These are phyloP conservation scores for Pichiaceae sp. DNA, from an alignment of 1,139 yeast species.

Conservation along the genomic window DNA sequence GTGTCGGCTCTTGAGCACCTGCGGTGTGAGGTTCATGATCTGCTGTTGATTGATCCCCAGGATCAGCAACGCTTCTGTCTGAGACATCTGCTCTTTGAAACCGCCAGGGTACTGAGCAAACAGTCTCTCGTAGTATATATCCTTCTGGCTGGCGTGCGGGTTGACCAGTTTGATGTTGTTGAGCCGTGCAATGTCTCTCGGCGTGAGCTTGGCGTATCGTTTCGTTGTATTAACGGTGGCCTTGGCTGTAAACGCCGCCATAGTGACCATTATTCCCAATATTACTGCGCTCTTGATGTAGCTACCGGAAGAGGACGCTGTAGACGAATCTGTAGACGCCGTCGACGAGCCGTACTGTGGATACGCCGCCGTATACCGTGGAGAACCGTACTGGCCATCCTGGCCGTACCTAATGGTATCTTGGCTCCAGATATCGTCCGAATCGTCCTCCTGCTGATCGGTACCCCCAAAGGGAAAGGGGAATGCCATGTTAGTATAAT, in stretches of 20 bases:
- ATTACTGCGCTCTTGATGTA: conserved; percentile 36
- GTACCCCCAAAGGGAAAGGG: neutral
- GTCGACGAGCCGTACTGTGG: neutral
- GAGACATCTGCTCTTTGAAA: conserved; percentile 46
- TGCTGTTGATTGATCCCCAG: conserved; percentile 48
- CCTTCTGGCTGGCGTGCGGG: conserved; percentile 4
- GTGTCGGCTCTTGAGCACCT: conserved; percentile 45
- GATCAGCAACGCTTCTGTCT: conserved; percentile 49
- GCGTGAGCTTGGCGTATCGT: conserved; percentile 37
- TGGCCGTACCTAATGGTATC: neutral
- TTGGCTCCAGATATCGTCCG: neutral
- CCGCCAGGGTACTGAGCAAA: conserved; percentile 43
- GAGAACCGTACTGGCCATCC: neutral
- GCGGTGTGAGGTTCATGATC: conserved; percentile 34
- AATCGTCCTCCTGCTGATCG: neutral
- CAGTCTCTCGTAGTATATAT: conserved; percentile 15
- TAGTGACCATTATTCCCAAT: conserved; percentile 49
- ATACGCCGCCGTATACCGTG: no score
- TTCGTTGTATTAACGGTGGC: conserved; percentile 39
- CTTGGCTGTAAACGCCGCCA: conserved; percentile 43
- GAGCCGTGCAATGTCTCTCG: conserved; percentile 47
- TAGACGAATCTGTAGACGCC: neutral
- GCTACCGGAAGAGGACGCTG: neutral
- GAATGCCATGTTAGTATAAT: neutral
- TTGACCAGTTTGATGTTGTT: conserved; percentile 26